Base-by-base conservation (phyloP, 768 basidiomycete species). In the Kwoniella sp. region DNA sequence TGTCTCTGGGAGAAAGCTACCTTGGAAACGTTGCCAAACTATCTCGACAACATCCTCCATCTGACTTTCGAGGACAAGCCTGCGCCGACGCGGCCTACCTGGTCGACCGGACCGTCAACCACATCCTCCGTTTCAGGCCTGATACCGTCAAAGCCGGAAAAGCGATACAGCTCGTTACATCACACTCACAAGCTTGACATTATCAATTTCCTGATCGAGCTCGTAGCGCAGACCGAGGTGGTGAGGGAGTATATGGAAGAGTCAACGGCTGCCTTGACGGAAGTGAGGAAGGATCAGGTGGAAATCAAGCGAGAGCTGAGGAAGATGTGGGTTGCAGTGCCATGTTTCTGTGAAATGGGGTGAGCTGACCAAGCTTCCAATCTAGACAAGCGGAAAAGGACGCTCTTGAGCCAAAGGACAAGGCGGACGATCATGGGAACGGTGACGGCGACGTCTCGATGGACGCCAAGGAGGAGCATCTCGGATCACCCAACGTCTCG, bases 231-330 rank as follows among this genome's bases (percentile, higher is more conserved):
- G 20, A 90, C 88, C 74, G 93, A 90, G 75, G 80, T 83, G 9
- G 84, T 96, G 19, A 87, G 91, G 67, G 75, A 80, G 5, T 87
- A 89, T 64, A 87, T 98, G 82, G 95, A 99, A 65, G 81, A 83
- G 38, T 89, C 88, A 64, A 90, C 92, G 67, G 82, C 87, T 62
- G 84, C 87, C 59, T 74, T 99, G 57, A 98, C 95, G 8, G 88
- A 91, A 23, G 78, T 95, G 28, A 77, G 95, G 58, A 99, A 98
- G 75, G 89, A 93, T 73, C 88, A 92, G 73, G 90, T 92, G 27
- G 95, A 98, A 57, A 83, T 91, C 56, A 95, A 95, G 76, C 81
- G 92, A 53, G 78, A 85, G 65, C 86, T 86, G 76, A 92, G 89
- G 74, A 84, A 86, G 69, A 80, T 84, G 92, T 93, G 73, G 77